These are phyloP conservation scores for Lachnellula suecica DNA, from an alignment of 2,329 filamentous ascomycete genomes.

Conservation along the genomic window DNA sequence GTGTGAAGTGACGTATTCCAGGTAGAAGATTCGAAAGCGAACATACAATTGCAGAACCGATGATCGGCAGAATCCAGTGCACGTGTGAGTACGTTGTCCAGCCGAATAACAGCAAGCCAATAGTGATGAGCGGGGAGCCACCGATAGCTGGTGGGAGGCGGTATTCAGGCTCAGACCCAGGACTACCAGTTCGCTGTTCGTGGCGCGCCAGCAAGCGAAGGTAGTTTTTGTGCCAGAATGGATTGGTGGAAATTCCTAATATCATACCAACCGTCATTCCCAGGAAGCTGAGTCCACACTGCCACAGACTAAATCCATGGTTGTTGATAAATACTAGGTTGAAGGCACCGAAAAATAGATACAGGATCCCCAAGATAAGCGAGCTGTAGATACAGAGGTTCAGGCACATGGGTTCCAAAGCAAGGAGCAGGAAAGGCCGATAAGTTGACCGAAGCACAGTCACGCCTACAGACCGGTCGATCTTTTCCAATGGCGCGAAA, in stretches of 20 bases:
- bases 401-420: slow-evolving; percentile 82
- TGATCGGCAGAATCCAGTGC: slow-evolving; percentile 75
- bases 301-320: slow-evolving; percentile 76
- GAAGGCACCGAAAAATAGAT: slow-evolving; percentile 90
- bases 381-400: slow-evolving; percentile 80
- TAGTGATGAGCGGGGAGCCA: no score
- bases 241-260: slow-evolving; percentile 58
- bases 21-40: no score
- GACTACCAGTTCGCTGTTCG: slow-evolving; percentile 37
- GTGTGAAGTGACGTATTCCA: no score
- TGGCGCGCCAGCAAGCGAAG: slow-evolving; percentile 54
- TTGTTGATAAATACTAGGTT: slow-evolving; percentile 73
- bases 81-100: slow-evolving; percentile 78
- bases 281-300: slow-evolving; percentile 77
- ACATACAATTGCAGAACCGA: no score
- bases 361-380: slow-evolving; percentile 82
- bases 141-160: slow-evolving; percentile 75
- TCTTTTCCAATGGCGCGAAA: slow-evolving; percentile 74
- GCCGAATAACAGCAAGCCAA: slow-evolving; percentile 83
- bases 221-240: slow-evolving; percentile 65
- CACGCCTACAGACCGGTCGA: slow-evolving; percentile 62
- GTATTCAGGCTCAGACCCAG: slow-evolving; percentile 74
- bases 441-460: slow-evolving; percentile 60
- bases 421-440: slow-evolving; percentile 70
- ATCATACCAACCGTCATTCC: slow-evolving; percentile 70